A percentile compares a stretch with the other conserved stretches of the same genome.
These are phyloP conservation scores for Cordyceps militaris DNA, from an alignment of 2,329 filamentous ascomycete genomes.

Conservation along the genomic window DNA sequence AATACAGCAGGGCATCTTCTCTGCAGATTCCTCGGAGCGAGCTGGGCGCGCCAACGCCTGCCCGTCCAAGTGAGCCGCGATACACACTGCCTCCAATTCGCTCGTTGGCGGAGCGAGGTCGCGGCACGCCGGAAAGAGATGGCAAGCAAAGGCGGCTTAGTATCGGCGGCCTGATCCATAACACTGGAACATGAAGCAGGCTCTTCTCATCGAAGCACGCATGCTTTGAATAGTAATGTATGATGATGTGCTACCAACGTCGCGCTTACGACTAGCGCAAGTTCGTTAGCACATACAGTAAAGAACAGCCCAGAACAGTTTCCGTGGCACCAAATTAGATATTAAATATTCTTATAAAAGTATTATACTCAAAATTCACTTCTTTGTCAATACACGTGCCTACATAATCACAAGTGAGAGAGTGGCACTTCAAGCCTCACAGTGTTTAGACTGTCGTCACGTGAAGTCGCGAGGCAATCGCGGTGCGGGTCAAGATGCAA, in stretches of 20 bases:
- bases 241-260: not conserved
- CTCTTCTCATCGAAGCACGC: not conserved
- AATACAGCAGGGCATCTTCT: slow-evolving; percentile 39
- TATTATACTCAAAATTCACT: not conserved
- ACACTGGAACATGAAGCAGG: not conserved
- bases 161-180: slow-evolving; percentile 13
- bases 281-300: not conserved
- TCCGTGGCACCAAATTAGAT: not conserved
- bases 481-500: slow-evolving; percentile 8
- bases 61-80: slow-evolving; percentile 24
- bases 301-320: not conserved
- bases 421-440: not conserved
- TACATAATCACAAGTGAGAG: not conserved
- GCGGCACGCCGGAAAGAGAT: not conserved
- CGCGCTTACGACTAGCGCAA: not conserved
- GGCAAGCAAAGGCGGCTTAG: slow-evolving; percentile 2
- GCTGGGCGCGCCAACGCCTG: slow-evolving; percentile 20
- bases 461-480: slow-evolving; percentile 10
- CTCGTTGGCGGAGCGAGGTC: slow-evolving; percentile 26
- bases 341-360: not conserved
- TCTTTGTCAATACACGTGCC: not conserved
- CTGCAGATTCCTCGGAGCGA: slow-evolving; percentile 51
- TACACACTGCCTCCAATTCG: slow-evolving; percentile 46
- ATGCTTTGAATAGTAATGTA: not conserved
- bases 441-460: not conserved